Conservation (phyloP, 257 asterid genomes). For the Solanum paucissectum region DNA sequence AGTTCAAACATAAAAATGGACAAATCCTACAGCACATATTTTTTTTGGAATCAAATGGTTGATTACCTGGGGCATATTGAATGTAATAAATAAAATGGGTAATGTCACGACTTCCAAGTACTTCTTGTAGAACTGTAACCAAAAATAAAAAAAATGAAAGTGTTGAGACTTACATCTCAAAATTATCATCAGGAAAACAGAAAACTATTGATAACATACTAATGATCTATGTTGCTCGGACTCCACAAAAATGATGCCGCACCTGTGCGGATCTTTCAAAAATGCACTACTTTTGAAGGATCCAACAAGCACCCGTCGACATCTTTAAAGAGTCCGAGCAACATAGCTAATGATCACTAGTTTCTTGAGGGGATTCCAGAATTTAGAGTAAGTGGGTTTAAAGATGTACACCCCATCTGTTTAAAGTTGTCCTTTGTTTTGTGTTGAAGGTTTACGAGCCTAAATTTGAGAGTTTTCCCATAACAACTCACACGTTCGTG, state of each 20-base stretch:
- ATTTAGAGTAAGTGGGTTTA: not conserved
- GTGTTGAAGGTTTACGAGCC: not conserved
- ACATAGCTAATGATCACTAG: not conserved
- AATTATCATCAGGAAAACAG: not conserved
- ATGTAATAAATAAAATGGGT: slow-evolving; percentile 48
- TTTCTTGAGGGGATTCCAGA: not conserved
- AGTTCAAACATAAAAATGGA: slow-evolving; percentile 1
- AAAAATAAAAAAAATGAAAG: not conserved
- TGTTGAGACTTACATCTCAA: slow-evolving; percentile 3
- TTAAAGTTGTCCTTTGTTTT: not conserved
- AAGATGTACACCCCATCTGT: not conserved
- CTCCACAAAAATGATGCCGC: not conserved
- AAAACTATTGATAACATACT: not conserved
- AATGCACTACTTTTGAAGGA: not conserved
- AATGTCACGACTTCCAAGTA: slow-evolving; percentile 65
- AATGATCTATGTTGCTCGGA: not conserved
- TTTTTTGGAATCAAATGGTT: not conserved
- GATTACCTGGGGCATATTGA: slow-evolving; percentile 67
- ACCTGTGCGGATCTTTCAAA: not conserved
- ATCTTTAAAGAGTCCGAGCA: not conserved
- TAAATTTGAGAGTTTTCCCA: not conserved
- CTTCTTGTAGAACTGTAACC: slow-evolving; percentile 42
- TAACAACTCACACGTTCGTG: not conserved
- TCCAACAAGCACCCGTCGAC: not conserved
- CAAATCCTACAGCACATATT: not conserved